Base-by-base conservation (phyloP, 768 basidiomycete species). In the Chiua virens region DNA sequence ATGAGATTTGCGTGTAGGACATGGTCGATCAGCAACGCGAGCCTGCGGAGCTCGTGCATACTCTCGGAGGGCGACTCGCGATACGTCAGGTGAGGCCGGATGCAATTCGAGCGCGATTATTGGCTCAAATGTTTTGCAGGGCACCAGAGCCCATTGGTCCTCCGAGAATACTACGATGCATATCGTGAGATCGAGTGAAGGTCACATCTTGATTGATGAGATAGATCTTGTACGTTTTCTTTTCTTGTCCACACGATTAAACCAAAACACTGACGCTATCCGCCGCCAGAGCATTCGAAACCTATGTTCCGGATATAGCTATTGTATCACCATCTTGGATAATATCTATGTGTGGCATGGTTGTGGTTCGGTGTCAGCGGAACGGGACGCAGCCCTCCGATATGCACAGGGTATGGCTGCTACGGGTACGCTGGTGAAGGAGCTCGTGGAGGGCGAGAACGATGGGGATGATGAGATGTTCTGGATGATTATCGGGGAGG, bases 111-210 rank as follows among this genome's bases (percentile, higher is more conserved):
- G 13, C n/a, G n/a, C 15, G 34, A 17, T 41, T n/a, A 4, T 36
- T 36, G 10, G 10, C 22, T 35, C 63, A 47, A 55, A 28, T 42
- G 51, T 56, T 14, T 35, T 13, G 28, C 49, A 92, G 85, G 90
- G 90, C 18, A 71, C 78, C 25, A 79, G 90, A 42, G 75, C 74
- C 7, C 87, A 85, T 60, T 92, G 91, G 91, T 79, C 81, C 11
- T 64, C 79, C 1, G 89, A 91, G 43, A 92, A 92, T 56, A 90
- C 88, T 6, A 75, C 88, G 1, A 90, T 93, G 87, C 89, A 92
- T 53, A 71, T 84, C 42, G 75, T 91, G 30, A 79, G 89, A 48
- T 76, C 75, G 2, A 59, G 65, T 8, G 60, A 71, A 17, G 79
- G 79, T 3, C 68, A 79, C 13, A 67, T 86, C 25, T 72, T 79